These are phyloP conservation scores for Suhomyces panamericanus DNA, from an alignment of 1,139 yeast genomes.

Conservation along the genomic window DNA sequence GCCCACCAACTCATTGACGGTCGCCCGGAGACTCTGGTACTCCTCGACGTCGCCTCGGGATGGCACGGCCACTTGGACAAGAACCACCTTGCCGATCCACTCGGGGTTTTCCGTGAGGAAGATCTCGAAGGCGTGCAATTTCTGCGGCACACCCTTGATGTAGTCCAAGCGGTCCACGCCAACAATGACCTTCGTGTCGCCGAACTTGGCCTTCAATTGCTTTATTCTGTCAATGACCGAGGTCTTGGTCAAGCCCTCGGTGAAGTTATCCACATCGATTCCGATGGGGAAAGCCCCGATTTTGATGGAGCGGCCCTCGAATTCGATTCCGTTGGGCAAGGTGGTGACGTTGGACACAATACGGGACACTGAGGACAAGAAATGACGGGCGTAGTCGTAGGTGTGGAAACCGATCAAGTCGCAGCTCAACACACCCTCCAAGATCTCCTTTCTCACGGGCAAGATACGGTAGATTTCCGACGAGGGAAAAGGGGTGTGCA, in stretches of 20 bases:
- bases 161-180: constrained; percentile 96
- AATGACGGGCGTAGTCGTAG: constrained; percentile 99
- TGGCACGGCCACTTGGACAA: constrained; percentile 97
- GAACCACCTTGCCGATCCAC: constrained; percentile 95
- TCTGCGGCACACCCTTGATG: constrained; percentile 97
- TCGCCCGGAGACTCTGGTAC: constrained; percentile 89
- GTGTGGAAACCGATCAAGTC: constrained; percentile 97
- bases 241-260: constrained; percentile 69
- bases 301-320: constrained; percentile 70
- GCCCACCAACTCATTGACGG: constrained; percentile 94
- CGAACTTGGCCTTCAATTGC: constrained; percentile 61
- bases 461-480: constrained; percentile 93
- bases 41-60: constrained; percentile 98
- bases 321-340: constrained; percentile 87
- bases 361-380: constrained; percentile 86
- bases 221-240: constrained; percentile 65
- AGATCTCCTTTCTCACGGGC: constrained; percentile 91
- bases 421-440: constrained; percentile 89
- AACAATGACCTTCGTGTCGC: constrained; percentile 79
- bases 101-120: constrained; percentile 92
- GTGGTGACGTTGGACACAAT: constrained; percentile 75
- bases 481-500: constrained; percentile 98
- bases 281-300: constrained; percentile 99
- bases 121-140: constrained; percentile 91
- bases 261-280: constrained; percentile 89